Conservation (phyloP, 2,329 filamentous ascomycete genomes). For the Xylaria sp. region DNA sequence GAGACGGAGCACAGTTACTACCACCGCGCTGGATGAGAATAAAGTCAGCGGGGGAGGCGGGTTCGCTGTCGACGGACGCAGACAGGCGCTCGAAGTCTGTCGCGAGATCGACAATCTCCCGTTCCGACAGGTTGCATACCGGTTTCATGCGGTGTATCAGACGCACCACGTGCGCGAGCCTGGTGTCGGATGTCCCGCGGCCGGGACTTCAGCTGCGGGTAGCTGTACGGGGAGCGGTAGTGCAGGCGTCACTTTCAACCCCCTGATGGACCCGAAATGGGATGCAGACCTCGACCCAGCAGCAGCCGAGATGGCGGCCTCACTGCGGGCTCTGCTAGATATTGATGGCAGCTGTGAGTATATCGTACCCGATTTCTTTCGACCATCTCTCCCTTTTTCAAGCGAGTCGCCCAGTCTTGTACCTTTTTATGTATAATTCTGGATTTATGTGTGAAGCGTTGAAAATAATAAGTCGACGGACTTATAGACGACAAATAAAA, state of each 20-base stretch:
- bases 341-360: constrained; percentile 59
- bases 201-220: background rate
- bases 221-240: background rate
- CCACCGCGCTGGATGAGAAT: constrained; percentile 23
- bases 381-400: too few species aligned
- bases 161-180: constrained; percentile 62
- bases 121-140: constrained; percentile 69
- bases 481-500: too few species aligned
- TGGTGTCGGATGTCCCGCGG: constrained; percentile 42
- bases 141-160: constrained; percentile 70
- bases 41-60: constrained; percentile 23
- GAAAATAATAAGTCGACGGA: too few species aligned
- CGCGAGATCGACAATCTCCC: constrained; percentile 67
- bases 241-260: constrained; percentile 60
- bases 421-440: too few species aligned
- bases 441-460: too few species aligned
- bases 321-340: constrained; percentile 57
- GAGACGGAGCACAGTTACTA: constrained; percentile 25
- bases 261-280: constrained; percentile 58
- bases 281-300: constrained; percentile 60
- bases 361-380: background rate
- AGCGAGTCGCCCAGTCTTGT: too few species aligned
- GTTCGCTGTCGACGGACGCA: constrained; percentile 52
- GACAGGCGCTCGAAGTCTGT: constrained; percentile 60
- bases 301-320: constrained; percentile 58